Evolutionary conservation across 441 rosid genomes (phyloP).

Genomic region (Croton laevigatus): DNA sequence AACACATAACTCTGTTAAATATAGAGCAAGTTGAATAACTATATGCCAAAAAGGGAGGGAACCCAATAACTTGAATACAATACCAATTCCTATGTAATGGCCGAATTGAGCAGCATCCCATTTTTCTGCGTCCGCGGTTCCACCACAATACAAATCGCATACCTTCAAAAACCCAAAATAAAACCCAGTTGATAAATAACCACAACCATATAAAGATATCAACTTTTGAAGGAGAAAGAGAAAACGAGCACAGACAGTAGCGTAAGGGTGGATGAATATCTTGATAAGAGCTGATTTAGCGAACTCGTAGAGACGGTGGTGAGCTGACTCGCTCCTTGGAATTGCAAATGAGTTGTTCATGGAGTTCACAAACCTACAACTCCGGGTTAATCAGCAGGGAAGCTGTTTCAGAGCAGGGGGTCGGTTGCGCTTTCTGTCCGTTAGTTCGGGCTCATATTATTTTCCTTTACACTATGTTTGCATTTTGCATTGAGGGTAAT

Average conservation of each 20-base stretch:
- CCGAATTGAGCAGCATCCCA: conserved; percentile 75
- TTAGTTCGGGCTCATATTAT: too few species aligned
- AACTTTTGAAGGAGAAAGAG: conserved; percentile 4
- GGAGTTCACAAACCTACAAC: background rate
- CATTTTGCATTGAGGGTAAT: too few species aligned
- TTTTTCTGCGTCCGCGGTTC: conserved; percentile 59
- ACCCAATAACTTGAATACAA: background rate
- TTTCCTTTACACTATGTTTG: too few species aligned
- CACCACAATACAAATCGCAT: conserved; percentile 82
- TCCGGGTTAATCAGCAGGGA: background rate
- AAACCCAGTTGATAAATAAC: background rate
- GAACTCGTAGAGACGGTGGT: conserved; percentile 79
- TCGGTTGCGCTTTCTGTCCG: background rate
- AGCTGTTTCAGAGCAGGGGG: background rate
- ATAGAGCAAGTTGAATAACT: background rate
- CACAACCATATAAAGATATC: background rate
- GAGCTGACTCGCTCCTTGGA: conserved; percentile 66
- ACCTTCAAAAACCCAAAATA: conserved; percentile 38
- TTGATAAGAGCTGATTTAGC: conserved; percentile 78
- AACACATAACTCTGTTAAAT: background rate
- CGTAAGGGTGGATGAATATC: conserved; percentile 86
- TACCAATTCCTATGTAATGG: conserved; percentile 85
- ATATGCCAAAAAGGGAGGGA: background rate
- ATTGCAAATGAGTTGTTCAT: conserved; percentile 39
- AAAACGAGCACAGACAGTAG: conserved; percentile 42